Percentiles rank a stretch among this genome's conserved stretches.
Conservation (phyloP, 73 alveolate genomes). For the Loxodes magnus region DNA sequence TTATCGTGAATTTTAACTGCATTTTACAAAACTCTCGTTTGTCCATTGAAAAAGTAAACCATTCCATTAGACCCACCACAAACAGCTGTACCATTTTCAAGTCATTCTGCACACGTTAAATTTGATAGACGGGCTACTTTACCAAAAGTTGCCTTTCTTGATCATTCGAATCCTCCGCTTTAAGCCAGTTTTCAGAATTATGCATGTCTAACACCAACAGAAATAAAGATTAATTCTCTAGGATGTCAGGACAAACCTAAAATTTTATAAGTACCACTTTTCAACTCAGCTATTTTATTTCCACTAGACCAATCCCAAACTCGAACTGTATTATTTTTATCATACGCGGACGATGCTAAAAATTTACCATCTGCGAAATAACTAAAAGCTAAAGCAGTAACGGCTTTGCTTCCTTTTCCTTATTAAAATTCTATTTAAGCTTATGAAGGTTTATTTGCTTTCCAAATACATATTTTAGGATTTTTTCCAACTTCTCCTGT, state of each 20-base stretch:
- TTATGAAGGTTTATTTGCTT: slow-evolving; percentile 56
- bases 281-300: slow-evolving; percentile 36
- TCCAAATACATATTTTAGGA: slow-evolving; percentile 87
- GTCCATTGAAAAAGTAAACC: slow-evolving; percentile 46
- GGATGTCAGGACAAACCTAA: slow-evolving; percentile 62
- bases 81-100: slow-evolving; percentile 29
- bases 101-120: slow-evolving; percentile 19
- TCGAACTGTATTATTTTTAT: slow-evolving; percentile 81
- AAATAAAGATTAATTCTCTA: slow-evolving; percentile 54
- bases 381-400: slow-evolving; percentile 72
- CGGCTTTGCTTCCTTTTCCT: slow-evolving; percentile 71
- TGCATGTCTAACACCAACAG: slow-evolving; percentile 89
- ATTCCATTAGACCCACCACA: slow-evolving; percentile 54
- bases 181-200: slow-evolving; percentile 54
- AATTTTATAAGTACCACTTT: slow-evolving; percentile 82
- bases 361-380: slow-evolving; percentile 67
- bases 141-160: slow-evolving; percentile 64
- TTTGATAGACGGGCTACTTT: slow-evolving; percentile 19
- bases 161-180: no score
- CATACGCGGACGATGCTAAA: slow-evolving; percentile 74
- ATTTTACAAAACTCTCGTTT: slow-evolving; percentile 50
- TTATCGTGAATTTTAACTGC: background rate
- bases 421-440: slow-evolving; percentile 60
- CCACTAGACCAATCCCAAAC: slow-evolving; percentile 70
- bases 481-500: slow-evolving; percentile 90